Evolutionary conservation across 2,329 filamentous ascomycete genomes (phyloP).

Genomic region (Ophiostoma perfectum): DNA sequence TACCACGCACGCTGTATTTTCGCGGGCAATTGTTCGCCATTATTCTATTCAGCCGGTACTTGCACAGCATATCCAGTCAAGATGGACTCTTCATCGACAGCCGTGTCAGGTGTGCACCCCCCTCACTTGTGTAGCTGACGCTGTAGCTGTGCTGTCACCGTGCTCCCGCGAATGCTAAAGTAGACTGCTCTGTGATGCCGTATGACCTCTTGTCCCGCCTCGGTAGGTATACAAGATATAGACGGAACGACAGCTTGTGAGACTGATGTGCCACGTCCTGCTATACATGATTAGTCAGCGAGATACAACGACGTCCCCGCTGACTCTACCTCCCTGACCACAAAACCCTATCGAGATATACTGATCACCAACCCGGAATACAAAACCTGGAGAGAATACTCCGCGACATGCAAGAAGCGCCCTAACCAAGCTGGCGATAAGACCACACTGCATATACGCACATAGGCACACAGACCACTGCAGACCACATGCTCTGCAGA

Average conservation of each 20-base stretch:
- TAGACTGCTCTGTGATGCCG: background rate
- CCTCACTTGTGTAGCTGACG: background rate
- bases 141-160: too few species aligned
- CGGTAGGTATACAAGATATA: background rate
- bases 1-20: background rate
- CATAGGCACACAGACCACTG: background rate
- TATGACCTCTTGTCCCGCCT: background rate
- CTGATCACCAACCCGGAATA: too few species aligned
- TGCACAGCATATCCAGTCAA: background rate
- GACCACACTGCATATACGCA: background rate
- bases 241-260: background rate
- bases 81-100: background rate
- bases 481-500: background rate
- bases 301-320: too few species aligned
- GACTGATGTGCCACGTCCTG: background rate
- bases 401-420: background rate
- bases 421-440: background rate
- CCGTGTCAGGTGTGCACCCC: background rate
- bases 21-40: conserved; percentile 8
- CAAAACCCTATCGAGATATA: too few species aligned
- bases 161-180: too few species aligned
- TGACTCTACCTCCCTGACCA: too few species aligned
- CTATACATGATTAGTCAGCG: too few species aligned
- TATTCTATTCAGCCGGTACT: background rate
- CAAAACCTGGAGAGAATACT: background rate